Conservation (phyloP, 1,139 yeast species). For the Meyerozyma elateridarum region DNA sequence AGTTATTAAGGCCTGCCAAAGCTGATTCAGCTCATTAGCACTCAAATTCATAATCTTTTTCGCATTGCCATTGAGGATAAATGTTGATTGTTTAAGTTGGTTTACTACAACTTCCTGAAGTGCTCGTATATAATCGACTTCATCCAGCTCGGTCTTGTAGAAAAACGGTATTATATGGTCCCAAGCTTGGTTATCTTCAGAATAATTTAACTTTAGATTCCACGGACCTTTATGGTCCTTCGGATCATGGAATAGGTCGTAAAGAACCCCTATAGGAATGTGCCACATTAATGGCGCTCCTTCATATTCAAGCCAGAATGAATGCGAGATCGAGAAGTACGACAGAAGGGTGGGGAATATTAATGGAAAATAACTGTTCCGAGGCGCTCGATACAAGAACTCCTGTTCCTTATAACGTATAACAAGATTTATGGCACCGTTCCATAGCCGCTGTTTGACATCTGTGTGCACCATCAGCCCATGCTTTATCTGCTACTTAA, state of each 20-base stretch:
- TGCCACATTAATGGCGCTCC: slow-evolving; percentile 71
- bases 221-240: slow-evolving; percentile 26
- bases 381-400: slow-evolving; percentile 21
- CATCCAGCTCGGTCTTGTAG: slow-evolving; percentile 10
- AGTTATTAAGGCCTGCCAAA: slow-evolving; percentile 52
- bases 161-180: slow-evolving; percentile 48
- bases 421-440: slow-evolving; percentile 48
- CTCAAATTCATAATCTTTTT: slow-evolving; percentile 73
- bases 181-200: slow-evolving; percentile 42
- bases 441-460: slow-evolving; percentile 45
- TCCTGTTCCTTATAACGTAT: slow-evolving; percentile 21
- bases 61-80: slow-evolving; percentile 66
- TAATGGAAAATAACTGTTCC: slow-evolving; percentile 59
- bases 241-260: slow-evolving; percentile 36
- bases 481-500: no score
- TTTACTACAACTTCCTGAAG: slow-evolving; percentile 61
- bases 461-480: slow-evolving; percentile 9
- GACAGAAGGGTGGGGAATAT: slow-evolving; percentile 35
- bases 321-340: slow-evolving; percentile 32
- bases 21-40: slow-evolving; percentile 47
- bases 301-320: slow-evolving; percentile 66
- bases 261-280: slow-evolving; percentile 68
- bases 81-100: slow-evolving; percentile 76
- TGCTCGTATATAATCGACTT: slow-evolving; percentile 21
- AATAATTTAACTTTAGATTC: slow-evolving; percentile 44